Percentiles rank a stretch among this genome's conserved stretches.
These are phyloP conservation scores for Cladosporium sp. DNA, from an alignment of 2,329 filamentous ascomycete species.

Conservation along the genomic window DNA sequence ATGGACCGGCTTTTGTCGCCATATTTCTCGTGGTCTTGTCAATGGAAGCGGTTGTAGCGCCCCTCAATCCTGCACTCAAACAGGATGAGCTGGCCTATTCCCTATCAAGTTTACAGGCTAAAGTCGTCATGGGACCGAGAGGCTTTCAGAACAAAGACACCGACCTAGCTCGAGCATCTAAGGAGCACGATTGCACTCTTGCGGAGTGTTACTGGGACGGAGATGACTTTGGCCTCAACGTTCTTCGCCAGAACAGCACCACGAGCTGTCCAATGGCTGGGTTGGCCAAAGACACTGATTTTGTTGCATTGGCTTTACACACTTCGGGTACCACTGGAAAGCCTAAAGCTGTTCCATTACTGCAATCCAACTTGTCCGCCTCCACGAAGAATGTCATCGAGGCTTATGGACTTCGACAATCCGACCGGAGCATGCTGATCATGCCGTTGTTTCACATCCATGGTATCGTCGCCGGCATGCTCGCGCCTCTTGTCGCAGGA, in stretches of 20 bases:
- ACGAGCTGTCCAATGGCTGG: not conserved
- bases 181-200: not conserved
- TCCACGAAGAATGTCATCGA: not conserved
- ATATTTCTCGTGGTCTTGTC: constrained; percentile 78
- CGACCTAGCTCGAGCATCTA: constrained; percentile 78
- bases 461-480: not conserved
- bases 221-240: not conserved
- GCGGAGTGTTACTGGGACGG: not conserved
- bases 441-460: not conserved
- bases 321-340: not conserved
- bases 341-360: not conserved
- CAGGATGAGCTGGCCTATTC: constrained; percentile 90
- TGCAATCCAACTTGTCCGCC: not conserved
- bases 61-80: constrained; percentile 84
- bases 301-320: not conserved
- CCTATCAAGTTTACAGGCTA: constrained; percentile 62
- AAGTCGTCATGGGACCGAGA: constrained; percentile 41
- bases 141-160: constrained; percentile 69
- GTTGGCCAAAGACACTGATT: not conserved
- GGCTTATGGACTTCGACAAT: not conserved
- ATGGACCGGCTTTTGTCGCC: constrained; percentile 84
- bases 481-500: not conserved
- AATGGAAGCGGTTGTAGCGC: constrained; percentile 78
- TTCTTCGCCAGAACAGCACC: not conserved
- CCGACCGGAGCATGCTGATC: not conserved